A percentile compares a stretch with the other conserved stretches of the same genome.
phyloP scores from a whole-genome alignment of 179 eudicot species.

The Gypsophila paniculata region DNA sequence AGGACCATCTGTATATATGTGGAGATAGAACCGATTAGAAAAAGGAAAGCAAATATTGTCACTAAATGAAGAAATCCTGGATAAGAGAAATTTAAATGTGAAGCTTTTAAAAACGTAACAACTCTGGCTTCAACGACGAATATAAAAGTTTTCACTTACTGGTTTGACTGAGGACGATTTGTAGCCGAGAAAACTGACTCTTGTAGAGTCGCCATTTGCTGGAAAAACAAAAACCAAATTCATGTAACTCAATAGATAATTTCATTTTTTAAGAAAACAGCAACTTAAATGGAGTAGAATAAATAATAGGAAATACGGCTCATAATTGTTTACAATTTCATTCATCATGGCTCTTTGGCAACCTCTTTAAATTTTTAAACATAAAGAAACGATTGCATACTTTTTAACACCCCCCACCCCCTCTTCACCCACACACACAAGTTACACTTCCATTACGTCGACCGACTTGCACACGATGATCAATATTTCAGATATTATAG shows the following conservation, averaged over 20 bases:
- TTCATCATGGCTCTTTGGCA: too few relatives aligned
- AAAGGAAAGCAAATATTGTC: background rate
- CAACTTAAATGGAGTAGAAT: too few relatives aligned
- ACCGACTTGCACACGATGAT: background rate
- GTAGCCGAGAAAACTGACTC: constrained; percentile 55
- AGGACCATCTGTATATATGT: too few relatives aligned
- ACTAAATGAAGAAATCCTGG: background rate
- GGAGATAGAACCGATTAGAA: too few relatives aligned
- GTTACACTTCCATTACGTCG: background rate
- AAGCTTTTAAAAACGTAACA: background rate
- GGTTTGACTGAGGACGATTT: constrained; percentile 63
- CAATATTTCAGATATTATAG: background rate
- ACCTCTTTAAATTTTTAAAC: too few relatives aligned
- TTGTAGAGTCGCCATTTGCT: constrained; percentile 80
- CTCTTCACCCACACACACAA: background rate
- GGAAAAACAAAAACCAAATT: constrained; percentile 25
- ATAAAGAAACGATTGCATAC: too few relatives aligned
- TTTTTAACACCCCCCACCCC: too few relatives aligned
- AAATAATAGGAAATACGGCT: too few relatives aligned
- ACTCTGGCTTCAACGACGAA: constrained; percentile 11
- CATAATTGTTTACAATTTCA: too few relatives aligned
- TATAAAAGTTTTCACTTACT: constrained; percentile 42
- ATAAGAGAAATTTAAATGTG: background rate
- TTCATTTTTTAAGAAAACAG: too few relatives aligned
- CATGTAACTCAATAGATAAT: background rate